These are phyloP conservation scores for Pachysandra terminalis DNA, from an alignment of 164 flowering plant species.

Conservation along the genomic window DNA sequence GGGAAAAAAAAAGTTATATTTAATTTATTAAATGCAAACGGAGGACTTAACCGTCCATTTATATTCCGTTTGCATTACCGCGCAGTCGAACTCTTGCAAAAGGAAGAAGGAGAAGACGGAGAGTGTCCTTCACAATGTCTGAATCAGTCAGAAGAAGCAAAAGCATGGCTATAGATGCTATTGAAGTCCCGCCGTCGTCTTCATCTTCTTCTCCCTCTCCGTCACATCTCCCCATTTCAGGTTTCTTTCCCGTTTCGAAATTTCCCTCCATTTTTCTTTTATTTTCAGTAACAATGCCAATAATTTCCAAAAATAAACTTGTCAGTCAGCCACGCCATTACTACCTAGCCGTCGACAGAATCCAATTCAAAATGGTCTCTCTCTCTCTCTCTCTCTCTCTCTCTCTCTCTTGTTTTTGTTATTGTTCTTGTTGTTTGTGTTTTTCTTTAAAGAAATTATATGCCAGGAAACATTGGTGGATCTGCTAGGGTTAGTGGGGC, in stretches of 20 bases:
- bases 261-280: neutral
- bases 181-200: constrained; percentile 17
- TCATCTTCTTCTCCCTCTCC: constrained; percentile 14
- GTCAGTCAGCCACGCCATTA: constrained; percentile 74
- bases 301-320: neutral
- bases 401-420: too few species aligned
- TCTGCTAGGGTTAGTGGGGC: constrained; percentile 66
- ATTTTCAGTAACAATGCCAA: neutral
- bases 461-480: constrained; percentile 86
- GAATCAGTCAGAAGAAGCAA: too few species aligned
- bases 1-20: too few species aligned
- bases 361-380: constrained; percentile 74
- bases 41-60: too few species aligned
- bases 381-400: constrained; percentile 1
- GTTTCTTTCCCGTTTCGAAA: constrained; percentile 9
- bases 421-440: neutral
- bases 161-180: constrained; percentile 20
- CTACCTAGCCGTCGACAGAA: constrained; percentile 88
- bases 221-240: constrained; percentile 25
- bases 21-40: too few species aligned
- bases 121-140: too few species aligned
- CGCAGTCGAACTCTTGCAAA: too few species aligned
- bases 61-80: too few species aligned
- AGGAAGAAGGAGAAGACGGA: too few species aligned
- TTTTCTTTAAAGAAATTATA: neutral